phyloP scores from a whole-genome alignment of 2,329 filamentous ascomycete species.

The Nemania abortiva region DNA sequence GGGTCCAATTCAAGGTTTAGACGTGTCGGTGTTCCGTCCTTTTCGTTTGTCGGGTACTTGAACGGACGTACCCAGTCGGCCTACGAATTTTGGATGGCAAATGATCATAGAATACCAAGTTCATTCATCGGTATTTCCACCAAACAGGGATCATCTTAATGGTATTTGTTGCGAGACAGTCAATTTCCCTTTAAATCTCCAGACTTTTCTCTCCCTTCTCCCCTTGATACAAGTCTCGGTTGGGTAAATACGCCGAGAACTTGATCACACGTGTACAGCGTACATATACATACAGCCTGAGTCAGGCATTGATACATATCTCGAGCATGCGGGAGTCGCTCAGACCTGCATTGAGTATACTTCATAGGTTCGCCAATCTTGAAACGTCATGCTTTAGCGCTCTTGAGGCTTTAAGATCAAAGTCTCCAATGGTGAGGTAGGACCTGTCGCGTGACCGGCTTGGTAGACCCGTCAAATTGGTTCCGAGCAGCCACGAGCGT shows the following conservation, averaged over 20 bases:
- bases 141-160: background rate
- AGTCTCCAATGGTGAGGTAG: constrained; percentile 20
- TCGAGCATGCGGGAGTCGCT: constrained; percentile 12
- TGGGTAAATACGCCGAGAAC: constrained; percentile 17
- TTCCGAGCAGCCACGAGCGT: constrained; percentile 12
- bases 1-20: constrained; percentile 24
- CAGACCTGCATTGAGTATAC: background rate
- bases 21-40: constrained; percentile 16
- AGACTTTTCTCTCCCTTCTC: background rate
- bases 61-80: background rate
- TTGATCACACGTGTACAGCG: background rate
- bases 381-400: constrained; percentile 30
- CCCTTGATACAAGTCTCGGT: background rate
- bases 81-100: background rate
- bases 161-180: constrained; percentile 2
- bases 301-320: constrained; percentile 17
- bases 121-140: background rate
- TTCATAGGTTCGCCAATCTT: constrained; percentile 1
- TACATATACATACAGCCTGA: constrained; percentile 13
- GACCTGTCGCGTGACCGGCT: constrained; percentile 16
- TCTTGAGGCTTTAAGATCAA: background rate
- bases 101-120: background rate
- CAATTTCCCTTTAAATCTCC: background rate
- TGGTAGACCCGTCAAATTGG: constrained; percentile 16
- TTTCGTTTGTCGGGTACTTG: background rate